Evolutionary conservation across 306 rosid genomes (phyloP).

Genomic region (Rubus parviflorus): DNA sequence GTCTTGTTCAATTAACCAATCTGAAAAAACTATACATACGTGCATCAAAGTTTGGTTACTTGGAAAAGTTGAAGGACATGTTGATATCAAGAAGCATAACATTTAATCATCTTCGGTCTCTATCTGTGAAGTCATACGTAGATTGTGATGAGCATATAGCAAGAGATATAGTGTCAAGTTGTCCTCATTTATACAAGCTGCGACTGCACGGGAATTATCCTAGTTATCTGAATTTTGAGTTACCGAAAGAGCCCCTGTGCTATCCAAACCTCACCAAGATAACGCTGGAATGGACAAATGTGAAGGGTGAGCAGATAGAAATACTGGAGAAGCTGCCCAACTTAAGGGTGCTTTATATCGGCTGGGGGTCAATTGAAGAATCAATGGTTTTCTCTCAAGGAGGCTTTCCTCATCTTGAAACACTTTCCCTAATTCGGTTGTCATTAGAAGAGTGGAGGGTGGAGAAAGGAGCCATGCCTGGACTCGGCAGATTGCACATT

Average conservation of each 20-base stretch:
- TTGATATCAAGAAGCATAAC: not conserved
- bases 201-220: not conserved
- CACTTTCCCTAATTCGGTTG: no score
- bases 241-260: slow-evolving; percentile 18
- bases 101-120: not conserved
- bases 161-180: not conserved
- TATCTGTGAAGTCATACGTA: rapidly evolving
- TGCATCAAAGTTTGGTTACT: no score
- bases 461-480: slow-evolving; percentile 40
- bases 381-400: slow-evolving; percentile 24
- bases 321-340: slow-evolving; percentile 43
- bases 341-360: slow-evolving; percentile 34
- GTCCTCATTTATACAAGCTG: slow-evolving; percentile 1
- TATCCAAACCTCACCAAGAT: slow-evolving; percentile 35
- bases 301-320: slow-evolving; percentile 40
- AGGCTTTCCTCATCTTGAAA: slow-evolving; percentile 15
- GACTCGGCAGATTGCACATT: no score
- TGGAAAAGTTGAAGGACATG: not conserved
- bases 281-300: slow-evolving; percentile 26
- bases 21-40: no score
- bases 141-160: rapidly evolving
- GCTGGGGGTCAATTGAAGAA: no score
- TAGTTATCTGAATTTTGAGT: not conserved
- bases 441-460: slow-evolving; percentile 33
- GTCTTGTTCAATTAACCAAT: no score